phyloP scores from a whole-genome alignment of 2,329 filamentous ascomycete species.

The Talaromyces sp. region DNA sequence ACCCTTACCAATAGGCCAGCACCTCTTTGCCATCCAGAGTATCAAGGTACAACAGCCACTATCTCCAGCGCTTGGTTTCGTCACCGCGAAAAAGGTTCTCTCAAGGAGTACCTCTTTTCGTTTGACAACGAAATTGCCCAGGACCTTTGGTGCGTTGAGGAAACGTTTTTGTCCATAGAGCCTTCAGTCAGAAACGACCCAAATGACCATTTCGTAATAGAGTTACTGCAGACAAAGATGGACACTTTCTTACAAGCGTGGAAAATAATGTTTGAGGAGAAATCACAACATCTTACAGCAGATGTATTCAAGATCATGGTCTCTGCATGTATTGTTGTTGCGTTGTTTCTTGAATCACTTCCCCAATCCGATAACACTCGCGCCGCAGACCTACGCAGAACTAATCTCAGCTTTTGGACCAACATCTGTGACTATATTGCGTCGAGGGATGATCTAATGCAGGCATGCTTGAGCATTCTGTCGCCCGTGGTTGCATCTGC shows the following conservation, averaged over 20 bases:
- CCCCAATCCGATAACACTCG: conserved; percentile 32
- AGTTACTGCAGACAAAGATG: conserved; percentile 46
- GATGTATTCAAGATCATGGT: conserved; percentile 51
- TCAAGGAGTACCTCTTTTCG: conserved; percentile 52
- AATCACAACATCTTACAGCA: conserved; percentile 45
- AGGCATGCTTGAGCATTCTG: conserved; percentile 34
- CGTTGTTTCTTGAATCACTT: conserved; percentile 36
- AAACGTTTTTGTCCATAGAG: conserved; percentile 23
- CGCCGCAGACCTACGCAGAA: conserved; percentile 29
- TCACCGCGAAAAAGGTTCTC: conserved; percentile 36
- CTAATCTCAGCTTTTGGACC: conserved; percentile 32
- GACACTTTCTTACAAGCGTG: conserved; percentile 46
- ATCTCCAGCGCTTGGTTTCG: conserved; percentile 42
- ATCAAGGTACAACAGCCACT: conserved; percentile 28
- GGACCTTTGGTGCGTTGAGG: conserved; percentile 27
- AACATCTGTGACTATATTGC: conserved; percentile 34
- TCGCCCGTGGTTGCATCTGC: conserved; percentile 32
- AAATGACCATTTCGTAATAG: conserved; percentile 41
- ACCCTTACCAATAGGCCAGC: conserved; percentile 60
- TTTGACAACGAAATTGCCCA: conserved; percentile 23
- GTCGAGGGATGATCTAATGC: conserved; percentile 28
- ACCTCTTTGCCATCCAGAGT: conserved; percentile 22
- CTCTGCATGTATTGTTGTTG: conserved; percentile 47
- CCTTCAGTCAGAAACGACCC: conserved; percentile 30
- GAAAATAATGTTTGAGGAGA: conserved; percentile 41